Conservation (phyloP, 768 basidiomycete species). For the Hebeloma cylindrosporum region DNA sequence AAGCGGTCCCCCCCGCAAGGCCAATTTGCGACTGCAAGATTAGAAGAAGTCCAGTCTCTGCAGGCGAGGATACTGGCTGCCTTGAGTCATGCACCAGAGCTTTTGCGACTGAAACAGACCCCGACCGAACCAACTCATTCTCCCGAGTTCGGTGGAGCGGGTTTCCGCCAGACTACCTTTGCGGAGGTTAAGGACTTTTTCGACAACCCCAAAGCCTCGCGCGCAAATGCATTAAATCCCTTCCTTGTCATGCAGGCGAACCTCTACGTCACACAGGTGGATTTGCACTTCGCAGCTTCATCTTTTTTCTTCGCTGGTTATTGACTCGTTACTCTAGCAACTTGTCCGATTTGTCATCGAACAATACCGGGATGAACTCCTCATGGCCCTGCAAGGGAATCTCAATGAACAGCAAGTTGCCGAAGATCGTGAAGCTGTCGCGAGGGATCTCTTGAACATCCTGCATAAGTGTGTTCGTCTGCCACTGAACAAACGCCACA, state of each 20-base stretch:
- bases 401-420: slow-evolving; percentile 65
- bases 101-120: slow-evolving; percentile 64
- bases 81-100: slow-evolving; percentile 74
- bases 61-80: slow-evolving; percentile 75
- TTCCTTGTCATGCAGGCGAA: slow-evolving; percentile 93
- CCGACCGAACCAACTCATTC: slow-evolving; percentile 49
- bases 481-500: slow-evolving; percentile 7
- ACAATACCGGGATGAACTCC: slow-evolving; percentile 86
- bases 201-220: slow-evolving; percentile 84
- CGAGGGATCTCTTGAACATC: slow-evolving; percentile 83
- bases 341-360: slow-evolving; percentile 90
- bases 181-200: slow-evolving; percentile 90
- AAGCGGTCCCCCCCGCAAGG: slow-evolving; percentile 85
- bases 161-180: slow-evolving; percentile 81
- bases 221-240: slow-evolving; percentile 83
- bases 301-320: background rate
- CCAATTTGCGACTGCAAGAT: slow-evolving; percentile 78
- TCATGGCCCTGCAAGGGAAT: slow-evolving; percentile 63
- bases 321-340: slow-evolving; percentile 59
- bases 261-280: slow-evolving; percentile 87
- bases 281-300: slow-evolving; percentile 13
- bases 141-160: slow-evolving; percentile 64
- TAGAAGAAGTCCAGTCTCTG: slow-evolving; percentile 83
- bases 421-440: slow-evolving; percentile 79
- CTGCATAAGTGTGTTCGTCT: slow-evolving; percentile 61